Evolutionary conservation across 345 rosid species (phyloP).

Genomic region (Luvunga scandens): DNA sequence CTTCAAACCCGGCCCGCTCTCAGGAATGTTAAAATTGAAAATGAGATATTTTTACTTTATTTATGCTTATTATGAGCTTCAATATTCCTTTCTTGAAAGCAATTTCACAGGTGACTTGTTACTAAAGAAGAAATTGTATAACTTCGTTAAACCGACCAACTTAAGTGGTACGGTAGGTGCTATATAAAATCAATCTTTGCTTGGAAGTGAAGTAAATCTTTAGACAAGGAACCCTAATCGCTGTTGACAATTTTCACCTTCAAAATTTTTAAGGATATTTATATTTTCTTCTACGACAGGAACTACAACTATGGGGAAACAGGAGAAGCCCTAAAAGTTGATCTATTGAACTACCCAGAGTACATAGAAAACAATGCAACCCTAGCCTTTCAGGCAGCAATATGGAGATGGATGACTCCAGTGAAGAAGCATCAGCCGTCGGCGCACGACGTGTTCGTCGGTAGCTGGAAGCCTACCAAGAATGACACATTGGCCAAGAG

Average conservation of each 20-base stretch:
- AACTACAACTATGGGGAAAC: constrained; percentile 83
- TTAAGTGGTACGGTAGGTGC: neutral
- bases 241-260: neutral
- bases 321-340: constrained; percentile 68
- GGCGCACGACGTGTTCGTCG: constrained; percentile 73
- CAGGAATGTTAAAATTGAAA: no score
- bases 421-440: constrained; percentile 69
- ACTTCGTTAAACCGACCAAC: neutral
- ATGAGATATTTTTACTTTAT: neutral
- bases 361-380: constrained; percentile 74
- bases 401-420: constrained; percentile 94
- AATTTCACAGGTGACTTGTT: neutral
- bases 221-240: neutral
- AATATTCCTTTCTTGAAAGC: neutral
- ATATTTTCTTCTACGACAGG: constrained; percentile 29
- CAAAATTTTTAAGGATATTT: neutral
- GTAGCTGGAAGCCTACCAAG: constrained; percentile 83
- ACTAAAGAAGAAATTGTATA: neutral
- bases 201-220: neutral
- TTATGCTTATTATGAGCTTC: neutral
- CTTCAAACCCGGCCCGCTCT: no score
- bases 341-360: constrained; percentile 67
- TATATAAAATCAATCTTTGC: neutral
- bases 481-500: constrained; percentile 73
- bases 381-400: constrained; percentile 73